These are phyloP conservation scores for Psophocarpus tetragonolobus DNA, from an alignment of 306 rosid species.

Conservation along the genomic window DNA sequence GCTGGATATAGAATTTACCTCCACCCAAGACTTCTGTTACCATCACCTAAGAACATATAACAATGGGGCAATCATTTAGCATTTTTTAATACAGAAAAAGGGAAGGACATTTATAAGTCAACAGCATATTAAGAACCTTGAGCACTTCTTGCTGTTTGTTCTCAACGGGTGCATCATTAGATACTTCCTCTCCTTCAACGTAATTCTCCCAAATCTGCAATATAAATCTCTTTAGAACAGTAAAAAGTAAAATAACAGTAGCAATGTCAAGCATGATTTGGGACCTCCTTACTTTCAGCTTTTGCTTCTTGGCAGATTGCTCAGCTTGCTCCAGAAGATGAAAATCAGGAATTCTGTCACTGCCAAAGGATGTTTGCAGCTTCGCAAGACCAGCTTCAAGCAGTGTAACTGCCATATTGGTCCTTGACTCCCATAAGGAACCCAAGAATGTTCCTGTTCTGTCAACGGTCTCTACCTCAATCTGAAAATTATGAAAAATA, in stretches of 20 bases:
- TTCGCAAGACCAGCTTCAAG: constrained; percentile 85
- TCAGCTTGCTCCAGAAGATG: constrained; percentile 82
- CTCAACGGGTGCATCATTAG: constrained; percentile 58
- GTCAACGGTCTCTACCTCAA: constrained; percentile 86
- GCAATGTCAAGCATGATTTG: neutral
- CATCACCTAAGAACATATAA: constrained; percentile 50
- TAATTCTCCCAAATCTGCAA: constrained; percentile 87
- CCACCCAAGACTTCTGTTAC: constrained; percentile 83
- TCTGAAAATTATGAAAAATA: constrained; percentile 40
- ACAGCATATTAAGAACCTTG: constrained; percentile 49
- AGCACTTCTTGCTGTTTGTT: constrained; percentile 82
- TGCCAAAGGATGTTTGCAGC: constrained; percentile 71
- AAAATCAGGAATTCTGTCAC: constrained; percentile 73
- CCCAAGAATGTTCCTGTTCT: constrained; percentile 91
- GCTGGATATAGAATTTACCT: constrained; percentile 74
- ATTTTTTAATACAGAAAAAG: constrained; percentile 5
- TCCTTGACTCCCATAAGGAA: constrained; percentile 83
- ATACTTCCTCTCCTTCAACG: constrained; percentile 81
- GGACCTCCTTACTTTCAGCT: constrained; percentile 63
- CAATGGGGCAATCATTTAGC: constrained; percentile 27
- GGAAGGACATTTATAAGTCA: constrained; percentile 10
- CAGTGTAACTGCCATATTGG: constrained; percentile 65
- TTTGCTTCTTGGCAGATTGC: constrained; percentile 65
- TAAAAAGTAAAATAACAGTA: constrained; percentile 9
- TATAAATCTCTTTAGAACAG: constrained; percentile 27